Percentiles rank a stretch among this genome's conserved stretches.
Evolutionary conservation across 441 rosid genomes (phyloP).

Genomic region (Syzygium malaccense): DNA sequence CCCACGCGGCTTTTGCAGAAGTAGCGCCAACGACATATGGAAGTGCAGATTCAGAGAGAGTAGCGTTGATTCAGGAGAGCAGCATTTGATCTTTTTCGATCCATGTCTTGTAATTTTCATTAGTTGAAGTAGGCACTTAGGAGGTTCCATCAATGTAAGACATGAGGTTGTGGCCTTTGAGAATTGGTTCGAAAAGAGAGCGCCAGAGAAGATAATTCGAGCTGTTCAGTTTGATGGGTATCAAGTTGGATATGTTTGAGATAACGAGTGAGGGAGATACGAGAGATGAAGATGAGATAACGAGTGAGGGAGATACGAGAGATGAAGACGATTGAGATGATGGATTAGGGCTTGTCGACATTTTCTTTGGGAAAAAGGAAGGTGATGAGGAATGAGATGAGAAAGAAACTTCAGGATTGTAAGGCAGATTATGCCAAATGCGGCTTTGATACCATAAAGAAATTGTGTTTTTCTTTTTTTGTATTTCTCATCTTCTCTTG

Average conservation of each 20-base stretch:
- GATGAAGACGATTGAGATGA: neutral
- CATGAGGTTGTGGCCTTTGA: neutral
- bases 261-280: neutral
- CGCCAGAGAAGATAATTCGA: neutral
- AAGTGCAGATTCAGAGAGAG: no score
- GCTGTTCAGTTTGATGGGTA: neutral
- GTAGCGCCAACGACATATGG: no score
- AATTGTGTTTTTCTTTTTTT: no score
- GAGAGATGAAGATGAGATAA: neutral
- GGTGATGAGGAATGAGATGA: neutral
- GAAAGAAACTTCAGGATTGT: neutral
- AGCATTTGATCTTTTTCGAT: neutral
- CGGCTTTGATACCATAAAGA: neutral
- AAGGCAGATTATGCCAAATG: neutral
- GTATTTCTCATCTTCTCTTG: neutral
- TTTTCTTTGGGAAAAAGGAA: neutral
- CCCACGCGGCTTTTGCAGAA: neutral
- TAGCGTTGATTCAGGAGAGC: no score
- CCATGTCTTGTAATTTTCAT: neutral
- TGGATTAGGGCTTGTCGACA: neutral
- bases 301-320: neutral
- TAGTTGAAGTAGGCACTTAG: neutral
- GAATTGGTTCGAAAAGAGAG: neutral
- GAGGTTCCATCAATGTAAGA: neutral
- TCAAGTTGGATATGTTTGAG: neutral